Evolutionary conservation across 2,329 filamentous ascomycete species (phyloP), one percentile per base, ranked within the genome.

Genomic region (Fusarium proliferatum): DNA sequence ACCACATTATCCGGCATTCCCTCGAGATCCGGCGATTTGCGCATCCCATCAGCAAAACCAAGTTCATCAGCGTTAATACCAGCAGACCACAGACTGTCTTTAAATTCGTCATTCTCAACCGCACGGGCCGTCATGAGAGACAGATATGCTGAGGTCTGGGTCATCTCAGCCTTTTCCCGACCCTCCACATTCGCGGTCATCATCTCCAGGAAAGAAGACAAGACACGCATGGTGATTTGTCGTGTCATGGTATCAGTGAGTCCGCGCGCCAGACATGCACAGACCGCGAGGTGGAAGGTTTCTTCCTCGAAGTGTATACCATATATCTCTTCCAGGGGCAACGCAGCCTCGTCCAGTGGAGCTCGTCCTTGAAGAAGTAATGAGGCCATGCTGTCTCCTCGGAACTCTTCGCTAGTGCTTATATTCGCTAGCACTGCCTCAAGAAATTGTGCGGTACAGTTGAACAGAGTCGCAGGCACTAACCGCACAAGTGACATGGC

Each of bases 231-330:
- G 6, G 90, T 87, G 19, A 87, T 88, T 16, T 85, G 79, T 73
- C 88, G 89, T 13, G 91, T 93, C 43, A 86, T 84, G 3, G 88
- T 87, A 71, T 92, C 90, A 0, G 89, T 90, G 19, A 93, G 84
- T 3, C 91, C 91, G 46, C 91, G 87, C 6, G 90, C 87, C 8
- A 93, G 82, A 71, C 89, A 90, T 21, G 90, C 90, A 74, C 89
- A 91, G 2, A 92, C 87, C 1, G 91, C 90, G 73, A 90, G 91
- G 76, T 93, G 91, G 78, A 93, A 93, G 67, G 87, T 90, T 21
- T 92, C 89, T 10, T 82, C 79, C 38, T 85, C 88, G 76, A 93
- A 93, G 71, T 90, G 88, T 43, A 93, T 87, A 10, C 90, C 91
- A 71, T 92, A 92, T 10, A 88, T 86, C 34, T 91, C 89, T 71